Evolutionary conservation across 768 basidiomycete genomes (phyloP).

Genomic region (Rhizopogon vinicolor): DNA sequence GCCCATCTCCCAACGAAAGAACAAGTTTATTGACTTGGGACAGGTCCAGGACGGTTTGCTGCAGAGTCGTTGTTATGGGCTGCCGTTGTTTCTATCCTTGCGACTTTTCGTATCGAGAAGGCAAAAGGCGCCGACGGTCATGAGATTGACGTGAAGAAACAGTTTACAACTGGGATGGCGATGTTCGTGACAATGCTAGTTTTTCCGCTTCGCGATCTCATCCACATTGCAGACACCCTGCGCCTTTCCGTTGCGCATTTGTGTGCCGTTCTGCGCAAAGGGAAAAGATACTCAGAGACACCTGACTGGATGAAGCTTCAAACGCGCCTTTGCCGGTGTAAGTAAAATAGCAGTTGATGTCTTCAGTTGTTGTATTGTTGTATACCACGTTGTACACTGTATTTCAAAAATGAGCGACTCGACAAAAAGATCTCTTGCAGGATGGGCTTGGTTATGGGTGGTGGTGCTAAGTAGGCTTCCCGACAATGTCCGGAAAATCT

Average conservation of each 20-base stretch:
- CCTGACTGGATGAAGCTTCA: neutral
- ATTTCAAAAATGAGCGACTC: no score
- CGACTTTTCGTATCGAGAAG: constrained; percentile 13
- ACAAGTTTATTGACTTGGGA: neutral
- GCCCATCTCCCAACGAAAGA: neutral
- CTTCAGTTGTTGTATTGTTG: no score
- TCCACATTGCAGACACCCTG: neutral
- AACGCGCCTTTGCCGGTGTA: neutral
- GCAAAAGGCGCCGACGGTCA: neutral
- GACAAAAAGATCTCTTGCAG: no score
- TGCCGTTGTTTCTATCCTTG: constrained; percentile 12
- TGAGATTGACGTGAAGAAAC: neutral
- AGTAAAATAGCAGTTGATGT: no score
- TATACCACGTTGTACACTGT: no score
- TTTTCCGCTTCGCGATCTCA: neutral
- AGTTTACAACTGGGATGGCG: neutral
- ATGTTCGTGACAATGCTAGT: neutral
- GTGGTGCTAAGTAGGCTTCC: no score
- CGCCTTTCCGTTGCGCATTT: neutral
- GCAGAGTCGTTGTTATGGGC: constrained; percentile 3
- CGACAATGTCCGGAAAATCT: no score
- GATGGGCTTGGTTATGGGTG: no score
- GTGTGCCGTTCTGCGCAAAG: neutral
- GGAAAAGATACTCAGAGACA: neutral
- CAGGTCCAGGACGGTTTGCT: constrained; percentile 5